phyloP scores from a whole-genome alignment of 768 basidiomycete species.

The Mycena floridula region DNA sequence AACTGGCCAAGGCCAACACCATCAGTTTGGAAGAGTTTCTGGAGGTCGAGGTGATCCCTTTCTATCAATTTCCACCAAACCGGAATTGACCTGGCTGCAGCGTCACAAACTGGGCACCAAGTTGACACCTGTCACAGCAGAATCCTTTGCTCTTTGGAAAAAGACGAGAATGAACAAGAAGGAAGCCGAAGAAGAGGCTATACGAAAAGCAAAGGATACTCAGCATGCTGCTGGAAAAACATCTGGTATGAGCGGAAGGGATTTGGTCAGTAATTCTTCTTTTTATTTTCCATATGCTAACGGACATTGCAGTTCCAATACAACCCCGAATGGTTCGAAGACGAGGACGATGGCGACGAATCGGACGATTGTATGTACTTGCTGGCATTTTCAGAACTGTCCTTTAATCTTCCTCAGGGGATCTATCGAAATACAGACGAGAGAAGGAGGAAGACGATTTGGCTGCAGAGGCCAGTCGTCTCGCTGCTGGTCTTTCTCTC shows the following conservation, averaged over 20 bases:
- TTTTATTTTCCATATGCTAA: constrained; percentile 1
- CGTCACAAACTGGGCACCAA: constrained; percentile 90
- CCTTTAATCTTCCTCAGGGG: too few species aligned
- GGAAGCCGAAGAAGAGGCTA: constrained; percentile 76
- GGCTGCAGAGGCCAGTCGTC: constrained; percentile 45
- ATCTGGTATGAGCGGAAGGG: constrained; percentile 91
- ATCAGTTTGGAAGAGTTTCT: constrained; percentile 97
- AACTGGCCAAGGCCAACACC: constrained; percentile 80
- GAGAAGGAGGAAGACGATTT: constrained; percentile 57
- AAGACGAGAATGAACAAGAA: constrained; percentile 95
- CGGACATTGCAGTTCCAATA: constrained; percentile 69
- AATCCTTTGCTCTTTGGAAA: constrained; percentile 93
- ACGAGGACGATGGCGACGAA: constrained; percentile 55
- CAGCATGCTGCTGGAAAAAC: constrained; percentile 85
- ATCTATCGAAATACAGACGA: constrained; percentile 54
- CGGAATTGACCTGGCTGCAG: constrained; percentile 29
- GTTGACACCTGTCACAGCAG: constrained; percentile 89
- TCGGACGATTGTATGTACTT: constrained; percentile 54
- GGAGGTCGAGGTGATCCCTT: constrained; percentile 78
- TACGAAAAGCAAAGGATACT: constrained; percentile 75
- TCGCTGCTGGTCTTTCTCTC: constrained; percentile 39
- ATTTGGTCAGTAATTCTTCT: constrained; percentile 56
- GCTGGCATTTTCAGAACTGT: too few species aligned
- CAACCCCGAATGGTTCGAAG: constrained; percentile 92
- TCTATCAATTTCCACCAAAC: too few species aligned